phyloP scores from a whole-genome alignment of 2,329 filamentous ascomycete genomes.

The Ophiognomonia clavigignenti-juglandacearum region DNA sequence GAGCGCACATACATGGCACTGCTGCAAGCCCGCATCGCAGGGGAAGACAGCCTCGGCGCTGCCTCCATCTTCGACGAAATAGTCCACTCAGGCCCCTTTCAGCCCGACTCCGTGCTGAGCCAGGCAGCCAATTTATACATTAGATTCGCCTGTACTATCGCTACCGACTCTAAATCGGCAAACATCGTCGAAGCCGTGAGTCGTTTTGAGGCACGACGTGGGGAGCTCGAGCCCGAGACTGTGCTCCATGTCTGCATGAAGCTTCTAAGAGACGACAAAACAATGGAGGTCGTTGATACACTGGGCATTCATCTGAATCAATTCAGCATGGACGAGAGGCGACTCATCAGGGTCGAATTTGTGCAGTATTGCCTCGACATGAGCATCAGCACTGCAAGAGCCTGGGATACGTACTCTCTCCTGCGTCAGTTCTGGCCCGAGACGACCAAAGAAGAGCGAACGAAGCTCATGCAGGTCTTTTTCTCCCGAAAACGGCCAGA shows the following conservation, averaged over 20 bases:
- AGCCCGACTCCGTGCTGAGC: constrained; percentile 48
- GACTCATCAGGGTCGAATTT: constrained; percentile 61
- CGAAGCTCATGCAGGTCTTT: constrained; percentile 74
- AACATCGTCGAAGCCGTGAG: constrained; percentile 69
- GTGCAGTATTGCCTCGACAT: constrained; percentile 62
- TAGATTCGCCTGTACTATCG: constrained; percentile 62
- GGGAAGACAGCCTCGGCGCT: constrained; percentile 67
- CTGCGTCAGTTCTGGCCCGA: constrained; percentile 61
- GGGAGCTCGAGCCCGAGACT: constrained; percentile 67
- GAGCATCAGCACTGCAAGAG: constrained; percentile 55
- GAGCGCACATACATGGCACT: constrained; percentile 67
- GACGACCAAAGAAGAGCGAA: constrained; percentile 60
- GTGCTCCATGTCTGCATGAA: constrained; percentile 67
- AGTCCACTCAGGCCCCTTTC: constrained; percentile 38
- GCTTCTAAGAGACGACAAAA: constrained; percentile 71
- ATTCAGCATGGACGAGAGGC: constrained; percentile 66
- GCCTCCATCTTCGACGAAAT: constrained; percentile 60
- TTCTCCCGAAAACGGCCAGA: constrained; percentile 73
- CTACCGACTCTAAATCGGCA: constrained; percentile 60
- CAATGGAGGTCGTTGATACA: constrained; percentile 74
- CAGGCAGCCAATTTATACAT: constrained; percentile 66
- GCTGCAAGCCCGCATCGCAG: constrained; percentile 69
- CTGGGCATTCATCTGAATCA: constrained; percentile 70
- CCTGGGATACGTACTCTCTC: constrained; percentile 64
- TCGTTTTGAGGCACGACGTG: constrained; percentile 65